These are phyloP conservation scores for Trichoderma sp. DNA, from an alignment of 2,329 filamentous ascomycete species.

Conservation along the genomic window DNA sequence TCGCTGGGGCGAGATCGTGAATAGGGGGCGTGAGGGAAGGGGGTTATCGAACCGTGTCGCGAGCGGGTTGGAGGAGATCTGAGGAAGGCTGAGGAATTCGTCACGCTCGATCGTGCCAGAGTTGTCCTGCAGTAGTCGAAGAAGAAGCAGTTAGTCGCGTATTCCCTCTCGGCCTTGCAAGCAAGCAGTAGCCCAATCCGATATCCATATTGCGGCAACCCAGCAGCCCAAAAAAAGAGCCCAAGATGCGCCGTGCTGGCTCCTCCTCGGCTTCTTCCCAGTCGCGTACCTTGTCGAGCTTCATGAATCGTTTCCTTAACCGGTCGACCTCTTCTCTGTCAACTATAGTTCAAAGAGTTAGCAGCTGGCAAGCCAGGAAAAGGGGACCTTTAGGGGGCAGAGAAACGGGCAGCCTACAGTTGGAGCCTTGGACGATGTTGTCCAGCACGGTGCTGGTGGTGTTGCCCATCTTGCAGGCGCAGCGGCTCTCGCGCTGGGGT, in stretches of 20 bases:
- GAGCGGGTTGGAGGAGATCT: slow-evolving; percentile 96
- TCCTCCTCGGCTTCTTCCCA: neutral
- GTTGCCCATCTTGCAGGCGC: slow-evolving; percentile 60
- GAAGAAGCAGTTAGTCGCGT: neutral
- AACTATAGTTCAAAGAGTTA: slow-evolving; percentile 57
- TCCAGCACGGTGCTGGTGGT: slow-evolving; percentile 78
- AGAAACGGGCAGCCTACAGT: slow-evolving; percentile 63
- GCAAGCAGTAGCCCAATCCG: neutral
- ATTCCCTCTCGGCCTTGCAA: neutral
- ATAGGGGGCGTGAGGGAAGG: slow-evolving; percentile 14
- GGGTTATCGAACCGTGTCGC: slow-evolving; percentile 72
- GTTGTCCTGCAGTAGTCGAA: slow-evolving; percentile 68
- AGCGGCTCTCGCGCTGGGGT: neutral
- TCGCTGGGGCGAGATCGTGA: neutral
- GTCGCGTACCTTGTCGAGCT: slow-evolving; percentile 83
- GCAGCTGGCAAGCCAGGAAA: neutral
- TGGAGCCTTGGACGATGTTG: slow-evolving; percentile 93
- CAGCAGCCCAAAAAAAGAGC: neutral
- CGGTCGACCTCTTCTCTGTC: slow-evolving; percentile 96
- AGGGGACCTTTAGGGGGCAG: neutral
- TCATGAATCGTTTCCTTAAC: slow-evolving; percentile 97
- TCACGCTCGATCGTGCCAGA: slow-evolving; percentile 98
- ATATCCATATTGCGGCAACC: neutral
- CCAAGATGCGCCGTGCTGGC: neutral
- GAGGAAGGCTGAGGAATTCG: slow-evolving; percentile 94